A percentile compares a stretch with the other conserved stretches of the same genome.
Conservation (phyloP, 306 rosid genomes). For the Begonia peltatifolia region DNA sequence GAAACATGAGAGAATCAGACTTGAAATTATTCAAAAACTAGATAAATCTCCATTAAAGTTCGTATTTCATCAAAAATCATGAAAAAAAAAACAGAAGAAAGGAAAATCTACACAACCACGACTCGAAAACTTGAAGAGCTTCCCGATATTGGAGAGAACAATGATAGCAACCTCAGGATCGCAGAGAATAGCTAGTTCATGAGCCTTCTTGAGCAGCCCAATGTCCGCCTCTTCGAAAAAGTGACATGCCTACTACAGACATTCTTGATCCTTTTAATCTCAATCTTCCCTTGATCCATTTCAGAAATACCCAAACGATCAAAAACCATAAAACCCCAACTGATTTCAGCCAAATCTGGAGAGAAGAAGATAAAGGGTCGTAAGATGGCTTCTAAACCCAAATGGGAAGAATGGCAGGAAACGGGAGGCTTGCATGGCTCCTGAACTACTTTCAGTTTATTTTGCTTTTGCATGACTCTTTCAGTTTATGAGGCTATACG, state of each 20-base stretch:
- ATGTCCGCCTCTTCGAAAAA: slow-evolving; percentile 79
- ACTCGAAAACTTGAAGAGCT: slow-evolving; percentile 76
- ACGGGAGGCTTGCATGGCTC: slow-evolving; percentile 98
- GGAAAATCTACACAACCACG: slow-evolving; percentile 33
- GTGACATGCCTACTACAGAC: slow-evolving; percentile 94
- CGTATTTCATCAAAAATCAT: too few species aligned
- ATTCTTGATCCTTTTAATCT: slow-evolving; percentile 83
- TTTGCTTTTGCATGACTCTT: slow-evolving; percentile 52
- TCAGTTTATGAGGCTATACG: too few species aligned
- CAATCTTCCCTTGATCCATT: slow-evolving; percentile 96
- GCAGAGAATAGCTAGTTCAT: slow-evolving; percentile 80
- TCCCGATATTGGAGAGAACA: slow-evolving; percentile 86
- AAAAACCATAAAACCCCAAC: not conserved
- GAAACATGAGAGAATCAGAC: too few species aligned
- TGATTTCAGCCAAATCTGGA: slow-evolving; percentile 61
- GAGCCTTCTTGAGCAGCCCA: slow-evolving; percentile 83
- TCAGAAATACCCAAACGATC: slow-evolving; percentile 9
- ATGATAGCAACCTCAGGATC: slow-evolving; percentile 97
- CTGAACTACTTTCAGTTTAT: slow-evolving; percentile 35
- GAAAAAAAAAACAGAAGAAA: too few species aligned
- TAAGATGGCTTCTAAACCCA: slow-evolving; percentile 57
- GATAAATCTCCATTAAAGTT: too few species aligned
- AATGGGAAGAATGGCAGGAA: slow-evolving; percentile 64
- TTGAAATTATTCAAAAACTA: not conserved
- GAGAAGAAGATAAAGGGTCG: slow-evolving; percentile 55